A percentile compares a stretch with the other conserved stretches of the same genome.
Evolutionary conservation across 441 rosid genomes (phyloP).

Genomic region (Adansonia grandidieri): DNA sequence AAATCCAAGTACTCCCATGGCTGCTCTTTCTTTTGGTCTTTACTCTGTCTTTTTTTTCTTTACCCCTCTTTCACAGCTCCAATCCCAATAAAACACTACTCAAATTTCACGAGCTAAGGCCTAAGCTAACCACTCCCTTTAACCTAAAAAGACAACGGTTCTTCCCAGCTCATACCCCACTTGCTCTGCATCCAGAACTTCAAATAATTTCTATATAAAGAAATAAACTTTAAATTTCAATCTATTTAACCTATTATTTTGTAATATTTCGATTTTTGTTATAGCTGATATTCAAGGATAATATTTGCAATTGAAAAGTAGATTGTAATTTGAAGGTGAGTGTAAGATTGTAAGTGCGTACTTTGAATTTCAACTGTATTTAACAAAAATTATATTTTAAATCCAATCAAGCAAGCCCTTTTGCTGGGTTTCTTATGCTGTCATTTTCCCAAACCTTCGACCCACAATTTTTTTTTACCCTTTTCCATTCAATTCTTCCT

Average conservation of each 20-base stretch:
- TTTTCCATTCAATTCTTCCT: slow-evolving; percentile 1
- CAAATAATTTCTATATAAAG: too few species aligned
- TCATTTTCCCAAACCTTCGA: slow-evolving; percentile 20
- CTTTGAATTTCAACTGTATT: neutral
- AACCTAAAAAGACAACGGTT: slow-evolving; percentile 37
- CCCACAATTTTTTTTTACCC: slow-evolving; percentile 1
- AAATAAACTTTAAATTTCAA: too few species aligned
- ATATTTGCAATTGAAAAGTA: too few species aligned
- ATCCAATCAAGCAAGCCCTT: slow-evolving; percentile 25
- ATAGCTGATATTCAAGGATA: too few species aligned
- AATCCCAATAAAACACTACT: neutral
- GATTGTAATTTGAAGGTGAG: too few species aligned
- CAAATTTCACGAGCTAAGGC: neutral
- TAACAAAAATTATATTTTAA: neutral
- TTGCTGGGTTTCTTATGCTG: neutral
- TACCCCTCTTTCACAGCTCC: neutral
- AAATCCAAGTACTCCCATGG: neutral
- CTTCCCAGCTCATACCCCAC: slow-evolving; percentile 35
- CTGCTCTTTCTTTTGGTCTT: neutral
- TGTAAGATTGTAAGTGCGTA: too few species aligned
- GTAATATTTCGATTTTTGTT: too few species aligned
- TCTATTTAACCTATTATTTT: too few species aligned
- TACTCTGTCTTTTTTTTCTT: neutral
- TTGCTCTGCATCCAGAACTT: neutral
- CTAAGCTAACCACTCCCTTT: neutral